phyloP scores from a whole-genome alignment of 768 basidiomycete species.

The Suillus tomentosus region DNA sequence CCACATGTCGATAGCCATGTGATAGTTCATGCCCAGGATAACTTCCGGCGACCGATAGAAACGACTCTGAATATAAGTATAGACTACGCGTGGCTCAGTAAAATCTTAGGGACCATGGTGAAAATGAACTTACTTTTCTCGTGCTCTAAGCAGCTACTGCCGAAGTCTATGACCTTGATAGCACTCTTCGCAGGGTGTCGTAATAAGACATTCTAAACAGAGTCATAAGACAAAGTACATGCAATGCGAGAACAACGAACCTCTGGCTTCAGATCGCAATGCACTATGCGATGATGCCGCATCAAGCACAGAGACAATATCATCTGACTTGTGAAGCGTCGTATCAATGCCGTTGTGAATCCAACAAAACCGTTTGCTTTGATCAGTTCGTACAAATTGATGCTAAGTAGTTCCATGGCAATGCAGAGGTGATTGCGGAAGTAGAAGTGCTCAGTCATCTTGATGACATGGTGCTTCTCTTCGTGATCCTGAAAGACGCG shows the following conservation, averaged over 20 bases:
- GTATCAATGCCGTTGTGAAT: conserved; percentile 94
- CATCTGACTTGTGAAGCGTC: conserved; percentile 97
- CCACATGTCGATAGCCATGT: conserved; percentile 99
- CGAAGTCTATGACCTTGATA: conserved; percentile 98
- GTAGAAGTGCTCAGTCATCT: conserved; percentile 98
- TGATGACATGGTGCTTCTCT: conserved; percentile 95
- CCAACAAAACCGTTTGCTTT: conserved; percentile 98
- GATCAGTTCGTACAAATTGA: conserved; percentile 98
- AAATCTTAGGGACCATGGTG: not conserved
- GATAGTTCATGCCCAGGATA: conserved; percentile 98
- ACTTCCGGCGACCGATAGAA: conserved; percentile 99
- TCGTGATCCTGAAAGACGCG: conserved; percentile 73
- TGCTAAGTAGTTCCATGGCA: conserved; percentile 96
- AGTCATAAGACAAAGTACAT: not conserved
- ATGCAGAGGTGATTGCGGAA: conserved; percentile 98
- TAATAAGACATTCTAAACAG: conserved; percentile 82
- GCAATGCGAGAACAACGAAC: conserved; percentile 41
- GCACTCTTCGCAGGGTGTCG: conserved; percentile 95
- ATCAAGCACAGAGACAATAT: conserved; percentile 87
- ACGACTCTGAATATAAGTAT: conserved; percentile 98
- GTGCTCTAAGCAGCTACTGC: conserved; percentile 96
- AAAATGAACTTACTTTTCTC: conserved; percentile 84
- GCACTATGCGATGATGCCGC: conserved; percentile 96
- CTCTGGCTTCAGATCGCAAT: conserved; percentile 99
- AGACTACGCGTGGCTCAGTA: conserved; percentile 57